Evolutionary conservation across 2,329 filamentous ascomycete species (phyloP).

Genomic region (Pyricularia pennisetigena): DNA sequence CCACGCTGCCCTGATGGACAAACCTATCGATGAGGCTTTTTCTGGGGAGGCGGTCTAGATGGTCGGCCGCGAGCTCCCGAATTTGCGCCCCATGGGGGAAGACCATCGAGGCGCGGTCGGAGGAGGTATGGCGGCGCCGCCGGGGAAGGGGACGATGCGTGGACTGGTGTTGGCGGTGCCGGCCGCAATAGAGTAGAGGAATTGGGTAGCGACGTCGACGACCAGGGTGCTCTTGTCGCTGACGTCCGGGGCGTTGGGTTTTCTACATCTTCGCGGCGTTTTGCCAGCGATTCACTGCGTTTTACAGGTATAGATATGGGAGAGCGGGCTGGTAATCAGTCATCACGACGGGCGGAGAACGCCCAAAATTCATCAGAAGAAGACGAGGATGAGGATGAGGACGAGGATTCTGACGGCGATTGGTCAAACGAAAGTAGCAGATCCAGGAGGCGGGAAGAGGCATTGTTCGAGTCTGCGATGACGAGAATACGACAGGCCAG

Average conservation of each 20-base stretch:
- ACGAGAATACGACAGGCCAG: conserved; percentile 72
- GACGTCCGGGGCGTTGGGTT: conserved; percentile 33
- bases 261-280: conserved; percentile 26
- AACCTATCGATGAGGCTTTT: conserved; percentile 99
- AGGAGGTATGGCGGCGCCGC: conserved; percentile 32
- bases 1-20: conserved; percentile 93
- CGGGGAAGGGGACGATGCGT: conserved; percentile 34
- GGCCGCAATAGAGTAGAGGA: conserved; percentile 48
- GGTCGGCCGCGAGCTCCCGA: conserved; percentile 99
- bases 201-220: conserved; percentile 47
- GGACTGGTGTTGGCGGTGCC: conserved; percentile 26
- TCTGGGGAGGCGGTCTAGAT: conserved; percentile 99
- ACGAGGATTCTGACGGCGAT: conserved; percentile 35
- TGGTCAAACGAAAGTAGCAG: conserved; percentile 12
- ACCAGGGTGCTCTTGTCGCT: conserved; percentile 34
- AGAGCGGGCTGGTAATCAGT: conserved; percentile 20
- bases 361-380: conserved; percentile 19
- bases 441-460: conserved; percentile 56
- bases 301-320: conserved; percentile 52
- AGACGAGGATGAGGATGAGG: conserved; percentile 32
- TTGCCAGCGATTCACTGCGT: conserved; percentile 49
- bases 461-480: conserved; percentile 67
- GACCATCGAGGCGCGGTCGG: conserved; percentile 87
- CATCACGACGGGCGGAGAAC: conserved; percentile 25
- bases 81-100: conserved; percentile 94